Conservation (phyloP, 257 asterid species). For the Plectranthus barbatus region DNA sequence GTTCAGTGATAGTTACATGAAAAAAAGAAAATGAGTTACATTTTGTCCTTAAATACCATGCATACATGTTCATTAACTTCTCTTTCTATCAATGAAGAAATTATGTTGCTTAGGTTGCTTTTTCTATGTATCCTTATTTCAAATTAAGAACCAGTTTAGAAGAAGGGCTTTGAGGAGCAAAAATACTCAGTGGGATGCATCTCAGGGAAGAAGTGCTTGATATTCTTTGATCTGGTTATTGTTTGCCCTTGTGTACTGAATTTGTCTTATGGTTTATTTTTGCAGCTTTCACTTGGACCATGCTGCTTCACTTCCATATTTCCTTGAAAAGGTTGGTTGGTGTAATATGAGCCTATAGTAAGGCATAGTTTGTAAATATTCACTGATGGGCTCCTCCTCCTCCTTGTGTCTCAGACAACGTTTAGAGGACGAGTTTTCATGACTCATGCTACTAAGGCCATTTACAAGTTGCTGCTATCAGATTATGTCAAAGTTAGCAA, state of each 20-base stretch:
- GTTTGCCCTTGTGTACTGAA: neutral
- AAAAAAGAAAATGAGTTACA: neutral
- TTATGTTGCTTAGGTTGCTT: neutral
- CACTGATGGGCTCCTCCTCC: conserved; percentile 13
- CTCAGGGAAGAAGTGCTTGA: neutral
- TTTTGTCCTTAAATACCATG: neutral
- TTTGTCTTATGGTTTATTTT: conserved; percentile 5
- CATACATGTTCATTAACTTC: neutral
- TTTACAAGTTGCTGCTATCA: conserved; percentile 79
- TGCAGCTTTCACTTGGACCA: conserved; percentile 99
- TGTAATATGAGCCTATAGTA: conserved; percentile 8
- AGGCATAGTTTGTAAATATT: conserved; percentile 1
- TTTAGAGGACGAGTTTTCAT: conserved; percentile 89
- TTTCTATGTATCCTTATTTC: neutral
- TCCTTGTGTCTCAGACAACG: conserved; percentile 50
- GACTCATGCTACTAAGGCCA: conserved; percentile 98
- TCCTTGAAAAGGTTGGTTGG: conserved; percentile 74
- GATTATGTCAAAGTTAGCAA: conserved; percentile 98
- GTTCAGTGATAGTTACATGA: neutral
- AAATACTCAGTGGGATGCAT: neutral
- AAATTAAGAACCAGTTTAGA: neutral
- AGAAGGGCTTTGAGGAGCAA: neutral
- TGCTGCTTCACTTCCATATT: conserved; percentile 99
- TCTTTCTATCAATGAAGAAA: neutral
- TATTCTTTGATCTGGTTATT: conserved; percentile 1